These are phyloP conservation scores for Asterophora lycoperdoides DNA, from an alignment of 768 basidiomycete species.

Conservation along the genomic window DNA sequence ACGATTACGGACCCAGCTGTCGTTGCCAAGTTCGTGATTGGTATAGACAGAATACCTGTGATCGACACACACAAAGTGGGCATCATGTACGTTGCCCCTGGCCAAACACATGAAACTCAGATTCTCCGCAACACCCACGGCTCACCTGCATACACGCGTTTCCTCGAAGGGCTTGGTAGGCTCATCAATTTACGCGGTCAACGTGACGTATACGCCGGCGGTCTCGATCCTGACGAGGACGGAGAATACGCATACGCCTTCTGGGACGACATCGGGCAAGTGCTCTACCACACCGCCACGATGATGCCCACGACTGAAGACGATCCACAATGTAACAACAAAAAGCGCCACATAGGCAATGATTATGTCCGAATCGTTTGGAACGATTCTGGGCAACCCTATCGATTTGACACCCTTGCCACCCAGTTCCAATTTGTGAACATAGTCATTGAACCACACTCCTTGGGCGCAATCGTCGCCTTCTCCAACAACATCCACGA, in stretches of 20 bases:
- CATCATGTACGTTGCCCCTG: slow-evolving; percentile 92
- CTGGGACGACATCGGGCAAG: slow-evolving; percentile 98
- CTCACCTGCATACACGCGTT: slow-evolving; percentile 91
- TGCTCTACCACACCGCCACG: slow-evolving; percentile 93
- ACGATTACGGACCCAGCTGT: slow-evolving; percentile 49
- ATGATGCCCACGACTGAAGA: slow-evolving; percentile 83
- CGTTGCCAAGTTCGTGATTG: slow-evolving; percentile 55
- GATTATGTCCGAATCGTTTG: slow-evolving; percentile 95
- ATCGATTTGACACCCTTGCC: slow-evolving; percentile 85
- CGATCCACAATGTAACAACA: slow-evolving; percentile 72
- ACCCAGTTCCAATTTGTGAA: slow-evolving; percentile 98
- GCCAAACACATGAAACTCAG: slow-evolving; percentile 78
- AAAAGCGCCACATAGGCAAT: slow-evolving; percentile 96
- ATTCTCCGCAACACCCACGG: slow-evolving; percentile 90
- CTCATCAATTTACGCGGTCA: slow-evolving; percentile 88
- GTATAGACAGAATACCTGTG: slow-evolving; percentile 82
- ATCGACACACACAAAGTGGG: slow-evolving; percentile 98
- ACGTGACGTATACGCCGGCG: slow-evolving; percentile 89
- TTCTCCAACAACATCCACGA: slow-evolving; percentile 83
- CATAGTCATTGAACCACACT: slow-evolving; percentile 94
- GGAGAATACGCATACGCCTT: slow-evolving; percentile 98
- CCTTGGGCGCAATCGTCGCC: slow-evolving; percentile 76
- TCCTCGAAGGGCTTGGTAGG: slow-evolving; percentile 84
- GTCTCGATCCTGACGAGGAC: slow-evolving; percentile 85
- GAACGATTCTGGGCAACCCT: slow-evolving; percentile 92